Base-by-base conservation (phyloP, 352 stramenopile genomes). In the Stramenopiles sp. region DNA sequence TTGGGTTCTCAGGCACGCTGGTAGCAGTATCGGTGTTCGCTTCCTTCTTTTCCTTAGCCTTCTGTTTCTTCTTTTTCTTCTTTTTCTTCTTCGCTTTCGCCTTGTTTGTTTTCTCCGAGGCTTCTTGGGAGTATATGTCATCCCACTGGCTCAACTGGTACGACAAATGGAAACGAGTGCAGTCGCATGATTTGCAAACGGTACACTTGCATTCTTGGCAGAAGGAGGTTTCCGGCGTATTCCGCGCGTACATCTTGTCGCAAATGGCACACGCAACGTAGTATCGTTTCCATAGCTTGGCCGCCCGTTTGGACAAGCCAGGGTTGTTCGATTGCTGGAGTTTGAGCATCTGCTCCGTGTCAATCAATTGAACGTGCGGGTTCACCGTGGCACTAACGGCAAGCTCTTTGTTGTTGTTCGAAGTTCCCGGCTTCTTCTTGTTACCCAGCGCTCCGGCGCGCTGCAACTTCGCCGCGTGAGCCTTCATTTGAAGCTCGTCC, bases 121-220 rank as follows among this genome's bases (percentile, higher is more conserved):
- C 43, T 63, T 63, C 43, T 63, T 63, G 12, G 25, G 43, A 12
- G 25, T 63, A 63, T 25, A 87, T 83, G 49, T 90, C 85, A 3
- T 87, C 84, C 87, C 86, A 94, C 4, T 93, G 81, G 74, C 89
- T 84, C 76, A 92, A 83, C 80, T 98, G 94, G 77, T 98, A 98
- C 74, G 94, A 93, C 32, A 98, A 84, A 79, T 98, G 94, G 79
- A 97, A 98, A 0, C 97, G 85, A 34, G 87, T 92, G 81, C 94
- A 98, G 79, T 98, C 91, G 78, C 94, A 98, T 73, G 90, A 90
- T 81, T 85, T 90, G 80, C 94, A 98, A 3, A 98, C 94, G 75
- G 97, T 93, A 78, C 93, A 98, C 82, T 98, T 97, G 83, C 92
- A 98, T 83, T 98, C 94, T 36, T 87, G 84, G 79, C 94, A 98